Percentiles rank a stretch among this genome's conserved stretches.
Evolutionary conservation across 345 rosid species (phyloP).

Genomic region (Boechera retrofracta): DNA sequence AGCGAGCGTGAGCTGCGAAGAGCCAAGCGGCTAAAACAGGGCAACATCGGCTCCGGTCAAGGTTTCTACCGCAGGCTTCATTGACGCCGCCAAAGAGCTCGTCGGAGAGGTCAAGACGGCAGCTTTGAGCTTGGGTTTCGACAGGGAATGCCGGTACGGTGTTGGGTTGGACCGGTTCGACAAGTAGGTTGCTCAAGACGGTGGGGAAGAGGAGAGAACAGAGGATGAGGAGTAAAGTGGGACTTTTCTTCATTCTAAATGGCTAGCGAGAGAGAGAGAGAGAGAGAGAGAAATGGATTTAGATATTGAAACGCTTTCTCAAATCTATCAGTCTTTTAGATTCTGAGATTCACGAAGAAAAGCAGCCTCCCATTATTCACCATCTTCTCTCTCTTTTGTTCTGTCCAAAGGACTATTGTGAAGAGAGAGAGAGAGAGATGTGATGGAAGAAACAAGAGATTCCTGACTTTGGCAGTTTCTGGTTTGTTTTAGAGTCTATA

Average conservation of each 20-base stretch:
- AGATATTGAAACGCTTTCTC: background rate
- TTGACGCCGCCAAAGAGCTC: slow-evolving; percentile 97
- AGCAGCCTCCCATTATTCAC: slow-evolving; percentile 43
- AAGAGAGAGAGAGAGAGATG: slow-evolving; percentile 42
- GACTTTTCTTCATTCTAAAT: slow-evolving; percentile 32
- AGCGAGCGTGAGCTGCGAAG: slow-evolving; percentile 91
- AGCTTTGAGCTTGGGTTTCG: slow-evolving; percentile 67
- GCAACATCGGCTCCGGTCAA: slow-evolving; percentile 94
- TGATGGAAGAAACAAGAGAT: slow-evolving; percentile 40
- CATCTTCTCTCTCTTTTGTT: slow-evolving; percentile 43
- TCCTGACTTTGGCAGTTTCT: slow-evolving; percentile 46
- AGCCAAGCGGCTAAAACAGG: slow-evolving; percentile 98
- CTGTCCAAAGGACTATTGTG: slow-evolving; percentile 33
- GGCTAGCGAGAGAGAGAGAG: background rate
- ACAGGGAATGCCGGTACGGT: slow-evolving; percentile 90
- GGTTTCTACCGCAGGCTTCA: slow-evolving; percentile 82
- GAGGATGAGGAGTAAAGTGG: slow-evolving; percentile 22
- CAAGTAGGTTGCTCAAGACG: slow-evolving; percentile 57
- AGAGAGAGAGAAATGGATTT: slow-evolving; percentile 3
- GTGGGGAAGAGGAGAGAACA: slow-evolving; percentile 28
- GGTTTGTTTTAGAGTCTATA: slow-evolving; percentile 41
- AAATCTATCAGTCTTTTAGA: slow-evolving; percentile 30
- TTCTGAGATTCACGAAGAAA: slow-evolving; percentile 32
- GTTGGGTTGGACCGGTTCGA: slow-evolving; percentile 64
- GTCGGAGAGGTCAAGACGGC: slow-evolving; percentile 88